Evolutionary conservation across 495 filamentous ascomycete species (phyloP).

Genomic region (Neurospora sp.): DNA sequence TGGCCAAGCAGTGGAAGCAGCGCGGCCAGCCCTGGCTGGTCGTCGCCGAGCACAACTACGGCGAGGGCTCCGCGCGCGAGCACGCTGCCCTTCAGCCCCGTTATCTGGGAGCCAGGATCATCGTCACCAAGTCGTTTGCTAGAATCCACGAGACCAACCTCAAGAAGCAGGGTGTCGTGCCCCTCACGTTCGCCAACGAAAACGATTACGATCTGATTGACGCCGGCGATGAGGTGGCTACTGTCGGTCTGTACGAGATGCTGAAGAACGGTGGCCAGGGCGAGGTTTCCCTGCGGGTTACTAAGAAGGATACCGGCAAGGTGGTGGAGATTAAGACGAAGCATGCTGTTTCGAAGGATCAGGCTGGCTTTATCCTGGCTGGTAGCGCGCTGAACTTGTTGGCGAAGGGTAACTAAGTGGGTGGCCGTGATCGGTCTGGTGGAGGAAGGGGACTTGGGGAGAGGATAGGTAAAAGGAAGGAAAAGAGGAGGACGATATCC

Average conservation of each 20-base stretch:
- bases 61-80: conserved; percentile 88
- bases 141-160: conserved; percentile 98
- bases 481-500: neutral
- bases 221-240: conserved; percentile 72
- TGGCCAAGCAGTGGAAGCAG: conserved; percentile 71
- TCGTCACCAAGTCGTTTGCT: conserved; percentile 86
- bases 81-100: conserved; percentile 95
- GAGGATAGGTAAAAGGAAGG: neutral
- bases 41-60: conserved; percentile 96
- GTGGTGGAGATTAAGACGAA: conserved; percentile 50
- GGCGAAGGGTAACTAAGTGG: conserved; percentile 34
- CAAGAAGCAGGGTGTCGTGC: conserved; percentile 97
- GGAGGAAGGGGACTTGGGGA: neutral
- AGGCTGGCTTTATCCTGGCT: conserved; percentile 82
- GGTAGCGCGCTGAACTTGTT: conserved; percentile 90
- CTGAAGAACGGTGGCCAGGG: conserved; percentile 68
- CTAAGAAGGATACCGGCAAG: conserved; percentile 51
- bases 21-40: conserved; percentile 72
- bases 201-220: conserved; percentile 76
- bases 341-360: conserved; percentile 78
- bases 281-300: conserved; percentile 58
- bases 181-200: conserved; percentile 76
- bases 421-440: neutral
- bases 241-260: conserved; percentile 73
- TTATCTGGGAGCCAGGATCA: conserved; percentile 80